These are phyloP conservation scores for Saxophila tyrrhenica DNA, from an alignment of 495 filamentous ascomycete genomes.

Conservation along the genomic window DNA sequence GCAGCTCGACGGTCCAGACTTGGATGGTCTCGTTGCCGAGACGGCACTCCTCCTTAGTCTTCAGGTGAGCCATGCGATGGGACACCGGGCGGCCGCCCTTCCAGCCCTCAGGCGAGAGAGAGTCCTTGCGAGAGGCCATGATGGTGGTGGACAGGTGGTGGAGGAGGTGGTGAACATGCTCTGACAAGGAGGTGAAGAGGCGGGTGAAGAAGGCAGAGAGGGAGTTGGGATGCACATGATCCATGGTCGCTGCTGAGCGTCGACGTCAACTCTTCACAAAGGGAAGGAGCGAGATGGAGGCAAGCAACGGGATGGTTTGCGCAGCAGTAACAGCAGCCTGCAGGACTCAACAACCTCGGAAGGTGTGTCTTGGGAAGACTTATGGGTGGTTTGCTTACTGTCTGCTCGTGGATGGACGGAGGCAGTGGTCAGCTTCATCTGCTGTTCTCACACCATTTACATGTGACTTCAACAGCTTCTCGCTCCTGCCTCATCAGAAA, in stretches of 20 bases:
- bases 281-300: background rate
- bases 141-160: background rate
- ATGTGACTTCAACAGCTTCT: too few relatives aligned
- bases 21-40: constrained; percentile 17
- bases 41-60: constrained; percentile 20
- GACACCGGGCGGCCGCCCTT: background rate
- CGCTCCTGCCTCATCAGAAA: background rate
- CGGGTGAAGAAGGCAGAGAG: background rate
- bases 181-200: background rate
- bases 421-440: too few relatives aligned
- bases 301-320: too few relatives aligned
- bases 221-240: background rate
- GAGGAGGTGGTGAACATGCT: background rate
- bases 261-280: too few relatives aligned
- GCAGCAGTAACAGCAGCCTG: background rate
- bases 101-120: background rate
- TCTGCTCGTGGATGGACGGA: too few relatives aligned
- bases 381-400: too few relatives aligned
- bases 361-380: too few relatives aligned
- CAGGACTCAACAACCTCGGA: too few relatives aligned
- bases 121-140: constrained; percentile 3
- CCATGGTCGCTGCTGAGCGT: too few relatives aligned
- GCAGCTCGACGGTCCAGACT: constrained; percentile 20
- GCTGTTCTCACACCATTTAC: too few relatives aligned
- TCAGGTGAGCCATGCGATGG: constrained; percentile 14